Percentiles rank a stretch among this genome's conserved stretches.
Conservation (phyloP, 495 filamentous ascomycete species). For the Rhypophila decipiens region DNA sequence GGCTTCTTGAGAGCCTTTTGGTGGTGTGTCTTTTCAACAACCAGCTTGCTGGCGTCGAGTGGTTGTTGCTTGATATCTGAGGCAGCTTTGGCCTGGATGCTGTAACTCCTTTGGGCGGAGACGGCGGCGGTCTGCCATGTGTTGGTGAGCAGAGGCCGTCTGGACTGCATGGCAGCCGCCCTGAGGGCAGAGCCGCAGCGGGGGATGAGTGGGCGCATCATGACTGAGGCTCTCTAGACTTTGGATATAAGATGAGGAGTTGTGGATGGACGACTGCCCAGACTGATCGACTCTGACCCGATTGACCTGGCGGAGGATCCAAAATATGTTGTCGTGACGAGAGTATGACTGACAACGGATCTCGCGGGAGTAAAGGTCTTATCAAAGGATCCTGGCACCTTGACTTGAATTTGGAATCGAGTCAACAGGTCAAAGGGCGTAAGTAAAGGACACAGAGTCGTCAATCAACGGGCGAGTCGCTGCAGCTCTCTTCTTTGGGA, state of each 20-base stretch:
- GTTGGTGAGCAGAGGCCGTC: constrained; percentile 18
- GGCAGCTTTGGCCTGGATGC: constrained; percentile 49
- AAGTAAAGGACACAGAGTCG: too few relatives aligned
- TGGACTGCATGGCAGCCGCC: constrained; percentile 16
- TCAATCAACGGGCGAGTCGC: too few relatives aligned
- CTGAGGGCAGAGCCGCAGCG: constrained; percentile 13
- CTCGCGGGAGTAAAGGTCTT: too few relatives aligned
- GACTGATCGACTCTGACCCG: not conserved
- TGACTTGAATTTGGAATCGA: too few relatives aligned
- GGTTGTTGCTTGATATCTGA: constrained; percentile 43
- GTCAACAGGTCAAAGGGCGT: too few relatives aligned
- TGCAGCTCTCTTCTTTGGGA: too few relatives aligned
- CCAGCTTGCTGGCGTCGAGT: constrained; percentile 70
- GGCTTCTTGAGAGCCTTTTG: constrained; percentile 68
- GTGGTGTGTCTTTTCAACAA: constrained; percentile 63
- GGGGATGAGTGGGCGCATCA: constrained; percentile 21
- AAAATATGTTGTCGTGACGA: too few relatives aligned
- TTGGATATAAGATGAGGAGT: not conserved
- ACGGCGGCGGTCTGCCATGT: constrained; percentile 13
- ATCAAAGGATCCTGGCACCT: too few relatives aligned
- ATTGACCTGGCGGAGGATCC: too few relatives aligned
- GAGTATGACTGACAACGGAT: too few relatives aligned
- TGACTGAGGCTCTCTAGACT: constrained; percentile 2
- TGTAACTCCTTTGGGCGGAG: constrained; percentile 43
- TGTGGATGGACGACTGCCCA: not conserved